Conservation (phyloP, 192 early-diverging fungal species). For the Paraglomus occultum region DNA sequence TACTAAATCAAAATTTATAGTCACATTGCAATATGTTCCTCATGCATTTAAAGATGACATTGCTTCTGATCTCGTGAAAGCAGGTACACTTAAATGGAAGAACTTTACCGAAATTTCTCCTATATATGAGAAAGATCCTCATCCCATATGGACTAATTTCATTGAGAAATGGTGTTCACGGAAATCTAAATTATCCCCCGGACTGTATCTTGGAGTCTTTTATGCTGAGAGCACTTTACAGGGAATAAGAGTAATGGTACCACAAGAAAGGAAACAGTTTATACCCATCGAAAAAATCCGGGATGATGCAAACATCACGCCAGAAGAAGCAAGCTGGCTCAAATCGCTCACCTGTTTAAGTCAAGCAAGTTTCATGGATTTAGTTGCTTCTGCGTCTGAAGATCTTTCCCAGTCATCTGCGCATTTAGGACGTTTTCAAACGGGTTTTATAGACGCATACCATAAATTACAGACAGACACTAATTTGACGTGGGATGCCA, state of each 20-base stretch:
- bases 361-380: constrained; percentile 32
- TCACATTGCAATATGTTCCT: constrained; percentile 45
- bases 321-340: constrained; percentile 46
- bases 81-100: constrained; percentile 41
- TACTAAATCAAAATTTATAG: constrained; percentile 40
- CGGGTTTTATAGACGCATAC: constrained; percentile 27
- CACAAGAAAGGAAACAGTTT: constrained; percentile 42
- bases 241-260: constrained; percentile 44
- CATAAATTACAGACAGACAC: constrained; percentile 27
- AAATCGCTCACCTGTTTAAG: constrained; percentile 32
- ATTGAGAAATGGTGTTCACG: constrained; percentile 31
- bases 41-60: constrained; percentile 32
- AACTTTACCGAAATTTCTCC: constrained; percentile 31
- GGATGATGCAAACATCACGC: constrained; percentile 31
- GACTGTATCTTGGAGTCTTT: constrained; percentile 48
- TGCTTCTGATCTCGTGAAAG: constrained; percentile 37
- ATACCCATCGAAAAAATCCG: constrained; percentile 44
- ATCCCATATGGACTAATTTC: constrained; percentile 25
- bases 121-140: constrained; percentile 26
- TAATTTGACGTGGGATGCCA: constrained; percentile 14
- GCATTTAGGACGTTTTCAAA: constrained; percentile 23
- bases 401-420: neutral
- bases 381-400: constrained; percentile 14
- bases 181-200: constrained; percentile 41
- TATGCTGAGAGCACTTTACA: constrained; percentile 46